Conservation (phyloP, 352 stramenopile species). For the Pythium myriotylum region DNA sequence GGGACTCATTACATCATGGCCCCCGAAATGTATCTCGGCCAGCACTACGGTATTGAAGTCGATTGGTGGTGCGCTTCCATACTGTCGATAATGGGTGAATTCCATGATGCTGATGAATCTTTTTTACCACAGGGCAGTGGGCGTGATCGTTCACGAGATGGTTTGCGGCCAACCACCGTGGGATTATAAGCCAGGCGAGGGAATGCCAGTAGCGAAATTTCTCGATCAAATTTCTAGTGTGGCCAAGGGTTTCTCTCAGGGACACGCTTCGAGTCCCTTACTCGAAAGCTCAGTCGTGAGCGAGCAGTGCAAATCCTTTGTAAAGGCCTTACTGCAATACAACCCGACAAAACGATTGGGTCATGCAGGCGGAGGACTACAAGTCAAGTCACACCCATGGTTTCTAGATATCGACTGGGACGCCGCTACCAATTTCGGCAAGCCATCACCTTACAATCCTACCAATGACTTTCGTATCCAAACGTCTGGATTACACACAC, state of each 20-base stretch:
- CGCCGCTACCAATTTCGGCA: neutral
- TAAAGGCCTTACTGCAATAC: constrained; percentile 16
- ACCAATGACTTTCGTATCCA: constrained; percentile 35
- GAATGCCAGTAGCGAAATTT: constrained; percentile 9
- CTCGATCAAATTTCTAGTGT: constrained; percentile 19
- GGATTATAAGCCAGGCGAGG: constrained; percentile 61
- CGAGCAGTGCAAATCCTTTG: constrained; percentile 9
- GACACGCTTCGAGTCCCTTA: neutral
- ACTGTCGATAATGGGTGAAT: neutral
- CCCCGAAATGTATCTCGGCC: constrained; percentile 56
- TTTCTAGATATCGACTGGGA: constrained; percentile 61
- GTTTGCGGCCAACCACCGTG: constrained; percentile 60
- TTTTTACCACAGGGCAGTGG: constrained; percentile 77
- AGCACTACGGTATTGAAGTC: constrained; percentile 37
- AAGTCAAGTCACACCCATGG: constrained; percentile 71
- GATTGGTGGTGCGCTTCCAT: constrained; percentile 75
- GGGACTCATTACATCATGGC: constrained; percentile 82
- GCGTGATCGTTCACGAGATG: constrained; percentile 82
- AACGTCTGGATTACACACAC: neutral
- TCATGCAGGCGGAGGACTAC: constrained; percentile 34
- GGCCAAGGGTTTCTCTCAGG: constrained; percentile 15
- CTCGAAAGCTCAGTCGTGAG: constrained; percentile 6
- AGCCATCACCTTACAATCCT: constrained; percentile 38
- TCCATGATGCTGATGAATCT: no score
- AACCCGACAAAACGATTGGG: constrained; percentile 51